Evolutionary conservation across 2,329 filamentous ascomycete species (phyloP), one percentile per base, ranked within the genome.

Genomic region (Penicillium sp.): DNA sequence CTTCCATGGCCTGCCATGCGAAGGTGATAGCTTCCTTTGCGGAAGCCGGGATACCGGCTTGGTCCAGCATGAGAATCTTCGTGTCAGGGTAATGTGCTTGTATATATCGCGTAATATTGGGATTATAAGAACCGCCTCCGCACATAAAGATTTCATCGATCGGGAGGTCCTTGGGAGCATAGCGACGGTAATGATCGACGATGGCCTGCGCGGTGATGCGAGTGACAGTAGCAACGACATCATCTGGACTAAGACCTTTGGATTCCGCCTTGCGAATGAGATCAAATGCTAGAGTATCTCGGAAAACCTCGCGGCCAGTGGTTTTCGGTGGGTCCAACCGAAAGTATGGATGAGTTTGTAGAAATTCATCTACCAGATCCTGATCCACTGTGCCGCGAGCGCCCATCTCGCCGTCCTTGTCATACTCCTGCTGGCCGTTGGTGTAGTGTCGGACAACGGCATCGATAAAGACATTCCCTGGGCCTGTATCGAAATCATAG

Each of bases 1-100:
- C 76, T 60, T 82, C 78, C 72, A 83, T 77, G 3, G 74, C 79
- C 63, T 81, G 77, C 74, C 77, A 80, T 3, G 80, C 79, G 59
- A 82, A 81, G 1, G 75, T 78, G 44, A 80, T 71, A 4, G 78
- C 77, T 60, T 83, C 79, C 62, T 82, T 82, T 2, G 79, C 79
- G 31, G 73, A 75, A 1, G 67, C 75, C 0, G 77, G 76, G 43
- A 83, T 73, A 4, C 79, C 79, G 2, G 77, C 77, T 42, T 77
- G 77, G 54, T 82, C 77, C 6, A 82, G 67, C 71, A 78, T 77
- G 45, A 72, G 65, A 39, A 82, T 77, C 33, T 66, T 70, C 2
- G 73, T 73, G 33, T 70, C 66, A 13, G 73, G 78, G 56, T 73
- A 77, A 53, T 70, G 64, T 47, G 62, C 58, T 60, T 78, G 74